These are phyloP conservation scores for Rhizophagus sp. DNA, from an alignment of 192 early-diverging fungal genomes.

Conservation along the genomic window DNA sequence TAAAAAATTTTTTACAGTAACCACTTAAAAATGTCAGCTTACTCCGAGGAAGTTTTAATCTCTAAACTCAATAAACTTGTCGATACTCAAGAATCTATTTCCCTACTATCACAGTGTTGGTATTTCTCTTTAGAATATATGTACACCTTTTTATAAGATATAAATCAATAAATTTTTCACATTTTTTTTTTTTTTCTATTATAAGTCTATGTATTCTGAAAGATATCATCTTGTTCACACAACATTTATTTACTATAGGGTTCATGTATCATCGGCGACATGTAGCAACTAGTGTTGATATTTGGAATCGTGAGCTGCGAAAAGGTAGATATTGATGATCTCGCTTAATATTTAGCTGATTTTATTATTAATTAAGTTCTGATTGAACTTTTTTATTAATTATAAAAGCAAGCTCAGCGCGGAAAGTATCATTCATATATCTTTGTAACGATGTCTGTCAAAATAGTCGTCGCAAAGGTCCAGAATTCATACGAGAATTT, in stretches of 20 bases:
- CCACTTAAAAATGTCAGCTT: neutral
- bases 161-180: neutral
- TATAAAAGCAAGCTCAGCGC: constrained; percentile 10
- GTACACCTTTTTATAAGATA: neutral
- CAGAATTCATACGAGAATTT: constrained; percentile 29
- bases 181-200: neutral
- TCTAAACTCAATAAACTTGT: constrained; percentile 31
- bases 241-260: constrained; percentile 12
- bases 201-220: neutral
- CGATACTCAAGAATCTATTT: constrained; percentile 36
- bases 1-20: no score
- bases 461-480: constrained; percentile 31
- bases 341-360: neutral
- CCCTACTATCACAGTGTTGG: constrained; percentile 35
- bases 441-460: constrained; percentile 34
- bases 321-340: constrained; percentile 13
- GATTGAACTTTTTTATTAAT: neutral
- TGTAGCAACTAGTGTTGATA: constrained; percentile 30
- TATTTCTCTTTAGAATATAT: neutral
- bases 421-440: constrained; percentile 29
- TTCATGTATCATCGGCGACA: constrained; percentile 33
- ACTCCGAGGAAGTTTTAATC: constrained; percentile 17
- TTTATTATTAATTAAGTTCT: neutral
- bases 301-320: constrained; percentile 21
- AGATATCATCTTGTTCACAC: neutral